phyloP scores from a whole-genome alignment of 495 filamentous ascomycete species.

The Elaphomyces granulatus region DNA sequence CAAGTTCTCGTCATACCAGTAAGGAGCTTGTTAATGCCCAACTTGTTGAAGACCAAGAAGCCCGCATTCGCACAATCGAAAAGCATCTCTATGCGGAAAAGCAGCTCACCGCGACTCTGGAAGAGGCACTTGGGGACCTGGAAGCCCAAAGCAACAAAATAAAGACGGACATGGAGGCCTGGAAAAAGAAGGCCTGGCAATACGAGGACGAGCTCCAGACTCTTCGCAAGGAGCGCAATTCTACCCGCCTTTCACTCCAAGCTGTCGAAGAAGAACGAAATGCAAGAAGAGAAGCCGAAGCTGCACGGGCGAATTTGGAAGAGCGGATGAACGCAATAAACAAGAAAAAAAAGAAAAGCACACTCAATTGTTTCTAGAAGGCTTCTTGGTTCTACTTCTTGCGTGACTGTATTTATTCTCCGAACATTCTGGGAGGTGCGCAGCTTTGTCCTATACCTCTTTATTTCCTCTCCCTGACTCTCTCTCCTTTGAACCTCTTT shows the following conservation, averaged over 20 bases:
- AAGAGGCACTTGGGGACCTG: conserved; percentile 88
- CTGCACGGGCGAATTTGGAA: conserved; percentile 74
- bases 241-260: conserved; percentile 70
- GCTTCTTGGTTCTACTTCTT: conserved; percentile 10
- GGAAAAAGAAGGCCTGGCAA: conserved; percentile 65
- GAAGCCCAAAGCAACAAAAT: conserved; percentile 74
- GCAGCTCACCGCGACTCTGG: conserved; percentile 83
- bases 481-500: too few relatives aligned
- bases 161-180: conserved; percentile 75
- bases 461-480: too few relatives aligned
- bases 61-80: conserved; percentile 87
- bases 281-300: conserved; percentile 75
- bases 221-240: conserved; percentile 51
- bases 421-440: conserved; percentile 4
- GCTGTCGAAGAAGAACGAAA: conserved; percentile 88
- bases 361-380: conserved; percentile 80
- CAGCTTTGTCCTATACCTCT: conserved; percentile 8
- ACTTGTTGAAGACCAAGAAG: conserved; percentile 73
- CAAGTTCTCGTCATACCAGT: conserved; percentile 52
- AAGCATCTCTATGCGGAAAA: conserved; percentile 95
- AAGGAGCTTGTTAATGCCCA: conserved; percentile 64
- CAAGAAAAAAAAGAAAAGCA: conserved; percentile 89
- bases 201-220: conserved; percentile 67
- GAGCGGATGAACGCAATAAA: conserved; percentile 87
- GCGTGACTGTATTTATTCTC: neutral